Evolutionary conservation across 768 basidiomycete species (phyloP).

Genomic region (Zangia roseola): DNA sequence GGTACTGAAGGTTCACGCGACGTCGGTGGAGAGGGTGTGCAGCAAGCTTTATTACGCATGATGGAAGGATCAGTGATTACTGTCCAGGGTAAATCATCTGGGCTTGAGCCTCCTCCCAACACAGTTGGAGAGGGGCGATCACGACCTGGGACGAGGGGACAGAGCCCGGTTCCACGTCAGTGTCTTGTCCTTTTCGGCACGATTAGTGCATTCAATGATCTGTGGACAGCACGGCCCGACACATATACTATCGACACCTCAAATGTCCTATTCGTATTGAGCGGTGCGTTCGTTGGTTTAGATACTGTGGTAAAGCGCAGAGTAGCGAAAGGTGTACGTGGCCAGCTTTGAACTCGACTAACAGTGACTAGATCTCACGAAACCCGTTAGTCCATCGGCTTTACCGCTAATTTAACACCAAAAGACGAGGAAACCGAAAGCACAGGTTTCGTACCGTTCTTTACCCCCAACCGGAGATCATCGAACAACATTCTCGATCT

Average conservation of each 20-base stretch:
- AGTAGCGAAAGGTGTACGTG: conserved; percentile 78
- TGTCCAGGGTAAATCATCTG: conserved; percentile 70
- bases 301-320: conserved; percentile 79
- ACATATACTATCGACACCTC: conserved; percentile 79
- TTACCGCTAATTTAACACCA: conserved; percentile 54
- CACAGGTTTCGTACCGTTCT: conserved; percentile 58
- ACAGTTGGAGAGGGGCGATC: conserved; percentile 45
- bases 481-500: conserved; percentile 57
- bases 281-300: conserved; percentile 93
- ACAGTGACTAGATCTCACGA: neutral
- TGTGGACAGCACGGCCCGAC: conserved; percentile 55
- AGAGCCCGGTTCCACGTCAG: conserved; percentile 33
- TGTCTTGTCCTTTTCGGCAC: neutral
- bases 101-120: conserved; percentile 44
- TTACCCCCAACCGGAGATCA: conserved; percentile 69
- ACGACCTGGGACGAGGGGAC: conserved; percentile 49
- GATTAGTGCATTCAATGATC: neutral
- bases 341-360: neutral
- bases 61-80: conserved; percentile 89
- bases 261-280: conserved; percentile 92
- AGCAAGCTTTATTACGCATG: conserved; percentile 89
- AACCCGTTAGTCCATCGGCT: conserved; percentile 80
- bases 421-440: conserved; percentile 37
- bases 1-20: conserved; percentile 77
- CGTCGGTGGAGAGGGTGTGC: conserved; percentile 95